A percentile compares a stretch with the other conserved stretches of the same genome.
phyloP scores from a whole-genome alignment of 768 basidiomycete genomes.

The Pleurotus giganteus region DNA sequence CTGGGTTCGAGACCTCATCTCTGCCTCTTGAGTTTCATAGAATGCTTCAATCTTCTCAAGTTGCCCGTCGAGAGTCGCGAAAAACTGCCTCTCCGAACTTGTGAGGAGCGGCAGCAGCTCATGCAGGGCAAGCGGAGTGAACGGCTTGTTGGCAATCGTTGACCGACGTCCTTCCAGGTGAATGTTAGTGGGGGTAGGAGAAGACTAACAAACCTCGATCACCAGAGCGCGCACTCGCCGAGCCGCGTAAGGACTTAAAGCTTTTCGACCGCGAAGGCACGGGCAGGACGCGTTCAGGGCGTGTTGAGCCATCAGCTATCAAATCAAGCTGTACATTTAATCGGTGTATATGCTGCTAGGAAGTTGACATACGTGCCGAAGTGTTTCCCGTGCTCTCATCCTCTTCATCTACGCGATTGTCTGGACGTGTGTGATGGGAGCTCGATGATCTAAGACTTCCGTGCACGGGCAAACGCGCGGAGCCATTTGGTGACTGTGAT shows the following conservation, averaged over 20 bases:
- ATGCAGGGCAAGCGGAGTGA: conserved; percentile 36
- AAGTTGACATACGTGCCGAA: background rate
- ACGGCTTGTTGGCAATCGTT: conserved; percentile 17
- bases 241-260: background rate
- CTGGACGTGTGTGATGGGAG: background rate
- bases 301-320: background rate
- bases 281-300: background rate
- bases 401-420: background rate
- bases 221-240: background rate
- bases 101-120: conserved; percentile 56
- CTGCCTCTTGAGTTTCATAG: conserved; percentile 68
- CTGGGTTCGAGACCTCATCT: conserved; percentile 47
- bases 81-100: conserved; percentile 66
- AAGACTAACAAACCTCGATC: background rate
- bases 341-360: too few relatives aligned
- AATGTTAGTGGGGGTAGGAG: background rate
- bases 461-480: background rate
- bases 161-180: background rate
- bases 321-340: background rate
- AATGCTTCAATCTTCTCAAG: conserved; percentile 86
- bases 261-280: background rate
- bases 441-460: conserved; percentile 2
- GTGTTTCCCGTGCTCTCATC: background rate
- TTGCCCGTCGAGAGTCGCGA: conserved; percentile 73
- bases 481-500: conserved; percentile 14